Base-by-base conservation (phyloP, 768 basidiomycete species). In the Astraeus odoratus region DNA sequence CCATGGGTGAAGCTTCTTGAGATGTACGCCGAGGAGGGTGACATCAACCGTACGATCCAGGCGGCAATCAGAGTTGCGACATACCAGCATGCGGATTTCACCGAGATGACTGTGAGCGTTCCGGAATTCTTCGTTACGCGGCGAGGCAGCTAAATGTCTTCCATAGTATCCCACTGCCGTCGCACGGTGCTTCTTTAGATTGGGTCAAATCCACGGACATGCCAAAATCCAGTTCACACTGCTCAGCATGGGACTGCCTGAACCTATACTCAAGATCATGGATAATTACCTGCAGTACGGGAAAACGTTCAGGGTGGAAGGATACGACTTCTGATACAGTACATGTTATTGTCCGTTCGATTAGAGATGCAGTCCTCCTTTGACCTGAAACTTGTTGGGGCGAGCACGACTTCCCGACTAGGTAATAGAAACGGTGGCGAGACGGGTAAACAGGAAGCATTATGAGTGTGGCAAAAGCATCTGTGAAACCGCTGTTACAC, bases 21-120 rank as follows among this genome's bases (percentile, higher is more conserved):
- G 66, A 87, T 83, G 78, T 98, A 96, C 54, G 83, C 91, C n/a
- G 92, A 92, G 2, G 96, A 99, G 55, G 88, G 92, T 3, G 96
- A 98, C 59, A 82, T 98, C 46, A 88, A 86, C 57, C 74, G 92
- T 36, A 82, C 81, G 34, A 76, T 98, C 51, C 94, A 96, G 65
- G 89, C 88, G 1, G 94, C 89, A 3, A 91, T 97, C 45, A 78
- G 93, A 24, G 80, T 97, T 29, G 89, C 92, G 22, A 89, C 91
- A 20, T 98, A 97, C 70, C 87, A 94, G 63, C 81, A 80, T 53
- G 86, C 83, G 8, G 90, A 92, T 57, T 95, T 92, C 54, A 81
- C 82, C 24, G 91, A 94, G 73, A 87, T 83, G 77, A 76, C 85
- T 57, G 89, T 91, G 54, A 39, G 87, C 74, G 38, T 50, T 20